These are phyloP conservation scores for Aureobasidium sp. DNA, from an alignment of 2,329 filamentous ascomycete genomes.

Conservation along the genomic window DNA sequence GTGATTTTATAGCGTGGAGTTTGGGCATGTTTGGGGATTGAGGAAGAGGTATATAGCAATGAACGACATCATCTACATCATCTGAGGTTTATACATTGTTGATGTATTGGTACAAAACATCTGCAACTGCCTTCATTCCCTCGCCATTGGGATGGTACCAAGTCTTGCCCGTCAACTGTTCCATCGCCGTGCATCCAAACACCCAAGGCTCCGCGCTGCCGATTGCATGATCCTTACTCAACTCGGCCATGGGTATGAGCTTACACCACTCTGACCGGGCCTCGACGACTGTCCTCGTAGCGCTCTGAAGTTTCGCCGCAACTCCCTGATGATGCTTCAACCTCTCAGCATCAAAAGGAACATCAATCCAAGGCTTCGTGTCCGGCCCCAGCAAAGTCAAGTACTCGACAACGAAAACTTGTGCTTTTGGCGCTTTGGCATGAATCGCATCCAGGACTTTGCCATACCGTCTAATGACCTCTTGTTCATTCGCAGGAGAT, in stretches of 20 bases:
- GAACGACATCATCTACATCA: neutral
- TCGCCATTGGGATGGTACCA: neutral
- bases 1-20: slow-evolving; percentile 4
- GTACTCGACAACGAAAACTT: slow-evolving; percentile 1
- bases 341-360: neutral
- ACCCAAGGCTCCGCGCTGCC: slow-evolving; percentile 3
- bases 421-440: neutral
- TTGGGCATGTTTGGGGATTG: neutral
- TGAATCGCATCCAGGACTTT: neutral
- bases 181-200: neutral
- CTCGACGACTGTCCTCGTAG: neutral
- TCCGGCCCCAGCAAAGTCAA: neutral
- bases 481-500: neutral
- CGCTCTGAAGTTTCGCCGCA: neutral
- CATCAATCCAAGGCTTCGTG: neutral
- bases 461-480: neutral
- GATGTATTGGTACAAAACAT: neutral
- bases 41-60: neutral
- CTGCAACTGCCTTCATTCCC: slow-evolving; percentile 5
- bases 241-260: neutral
- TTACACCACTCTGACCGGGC: slow-evolving; percentile 1
- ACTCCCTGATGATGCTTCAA: neutral
- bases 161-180: neutral
- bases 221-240: neutral
- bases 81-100: neutral